Evolutionary conservation across 1,284 basidiomycete genomes (phyloP).

Genomic region (Leccinum variabile): DNA sequence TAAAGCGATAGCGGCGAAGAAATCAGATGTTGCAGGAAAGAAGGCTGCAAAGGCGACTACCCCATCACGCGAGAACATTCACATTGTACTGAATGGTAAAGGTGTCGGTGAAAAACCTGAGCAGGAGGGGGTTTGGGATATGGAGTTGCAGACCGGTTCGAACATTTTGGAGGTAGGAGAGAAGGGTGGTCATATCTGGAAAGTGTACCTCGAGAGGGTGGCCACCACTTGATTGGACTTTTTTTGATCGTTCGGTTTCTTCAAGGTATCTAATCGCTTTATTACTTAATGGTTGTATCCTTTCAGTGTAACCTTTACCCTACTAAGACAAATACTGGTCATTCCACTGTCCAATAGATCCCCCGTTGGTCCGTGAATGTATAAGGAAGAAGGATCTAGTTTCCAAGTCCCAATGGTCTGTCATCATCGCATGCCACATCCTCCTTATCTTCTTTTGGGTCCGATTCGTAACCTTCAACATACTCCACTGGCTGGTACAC

Average conservation of each 20-base stretch:
- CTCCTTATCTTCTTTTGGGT: conserved; percentile 6
- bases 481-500: conserved; percentile 57
- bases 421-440: conserved; percentile 21
- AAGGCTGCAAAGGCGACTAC: conserved; percentile 34
- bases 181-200: conserved; percentile 63
- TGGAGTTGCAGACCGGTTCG: conserved; percentile 51
- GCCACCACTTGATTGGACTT: conserved; percentile 21
- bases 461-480: conserved; percentile 31
- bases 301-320: conserved; percentile 28
- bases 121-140: conserved; percentile 49
- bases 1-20: conserved; percentile 29
- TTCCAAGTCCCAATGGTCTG: conserved; percentile 17
- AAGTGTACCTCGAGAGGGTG: conserved; percentile 55
- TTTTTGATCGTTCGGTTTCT: conserved; percentile 9
- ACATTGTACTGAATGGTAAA: conserved; percentile 53
- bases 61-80: conserved; percentile 47
- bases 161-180: conserved; percentile 70
- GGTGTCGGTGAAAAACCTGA: conserved; percentile 43
- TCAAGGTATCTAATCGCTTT: conserved; percentile 30
- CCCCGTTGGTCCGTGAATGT: neutral
- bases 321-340: conserved; percentile 24
- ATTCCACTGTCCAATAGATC: conserved; percentile 13
- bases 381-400: conserved; percentile 9
- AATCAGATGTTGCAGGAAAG: conserved; percentile 34
- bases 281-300: conserved; percentile 37